Percentiles rank a stretch among this genome's conserved stretches.
phyloP scores from a whole-genome alignment of 768 basidiomycete genomes.

The Clathrus columnatus region DNA sequence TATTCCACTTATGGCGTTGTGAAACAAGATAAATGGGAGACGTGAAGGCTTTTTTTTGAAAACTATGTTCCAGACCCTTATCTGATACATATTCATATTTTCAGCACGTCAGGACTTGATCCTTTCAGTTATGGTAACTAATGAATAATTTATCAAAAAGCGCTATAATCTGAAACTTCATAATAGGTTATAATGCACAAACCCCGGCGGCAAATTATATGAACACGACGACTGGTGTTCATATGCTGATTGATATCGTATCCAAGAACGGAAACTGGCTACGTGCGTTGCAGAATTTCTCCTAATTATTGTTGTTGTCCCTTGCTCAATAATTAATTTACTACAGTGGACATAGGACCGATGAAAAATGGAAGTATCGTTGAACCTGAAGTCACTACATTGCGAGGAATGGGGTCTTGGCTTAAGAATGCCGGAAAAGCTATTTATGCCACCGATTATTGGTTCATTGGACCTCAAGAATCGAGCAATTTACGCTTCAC shows the following conservation, averaged over 20 bases:
- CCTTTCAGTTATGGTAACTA: conserved; percentile 2
- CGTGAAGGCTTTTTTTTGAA: conserved; percentile 37
- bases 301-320: background rate
- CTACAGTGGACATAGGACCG: conserved; percentile 5
- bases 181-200: conserved; percentile 2
- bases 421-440: conserved; percentile 4
- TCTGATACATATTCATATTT: background rate
- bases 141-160: background rate
- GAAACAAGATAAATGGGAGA: conserved; percentile 46
- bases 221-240: conserved; percentile 40
- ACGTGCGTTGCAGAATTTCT: background rate
- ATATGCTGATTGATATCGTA: conserved; percentile 46
- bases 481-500: conserved; percentile 3
- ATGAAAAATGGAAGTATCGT: background rate
- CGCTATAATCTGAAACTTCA: background rate
- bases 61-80: background rate
- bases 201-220: conserved; percentile 31
- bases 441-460: conserved; percentile 4
- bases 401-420: conserved; percentile 3
- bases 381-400: conserved; percentile 4
- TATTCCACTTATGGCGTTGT: conserved; percentile 39
- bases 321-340: background rate
- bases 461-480: conserved; percentile 7
- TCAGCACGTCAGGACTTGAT: conserved; percentile 1
- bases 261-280: conserved; percentile 52